These are phyloP conservation scores for Zea luxurians DNA, from an alignment of 176 grass and related monocot genomes.

Conservation along the genomic window DNA sequence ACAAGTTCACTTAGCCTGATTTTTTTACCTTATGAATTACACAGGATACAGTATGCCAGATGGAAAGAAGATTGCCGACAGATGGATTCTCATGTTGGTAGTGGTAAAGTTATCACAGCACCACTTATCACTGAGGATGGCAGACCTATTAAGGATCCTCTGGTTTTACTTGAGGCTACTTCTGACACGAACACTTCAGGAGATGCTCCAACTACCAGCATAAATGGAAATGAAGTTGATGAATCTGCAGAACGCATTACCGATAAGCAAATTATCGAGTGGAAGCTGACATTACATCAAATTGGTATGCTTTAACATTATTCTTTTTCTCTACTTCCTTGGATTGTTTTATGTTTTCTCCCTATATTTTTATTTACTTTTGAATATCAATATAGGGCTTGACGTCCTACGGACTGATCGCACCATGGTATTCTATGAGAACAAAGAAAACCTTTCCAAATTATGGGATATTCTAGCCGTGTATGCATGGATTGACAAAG, in stretches of 20 bases:
- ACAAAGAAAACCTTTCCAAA: conserved; percentile 96
- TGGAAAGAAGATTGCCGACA: conserved; percentile 86
- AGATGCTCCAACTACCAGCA: conserved; percentile 27
- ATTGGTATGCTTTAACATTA: conserved; percentile 59
- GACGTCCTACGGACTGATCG: conserved; percentile 95
- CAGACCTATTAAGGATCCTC: conserved; percentile 79
- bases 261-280: conserved; percentile 87
- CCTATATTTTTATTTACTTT: conserved; percentile 21
- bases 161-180: conserved; percentile 88
- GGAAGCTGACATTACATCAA: conserved; percentile 98
- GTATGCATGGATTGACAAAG: conserved; percentile 99
- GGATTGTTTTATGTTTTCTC: not conserved
- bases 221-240: conserved; percentile 22
- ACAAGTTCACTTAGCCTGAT: conserved; percentile 28
- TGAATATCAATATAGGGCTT: conserved; percentile 62
- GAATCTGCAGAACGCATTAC: conserved; percentile 27
- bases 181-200: conserved; percentile 38
- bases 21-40: not conserved
- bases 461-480: conserved; percentile 97
- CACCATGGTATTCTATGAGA: conserved; percentile 96
- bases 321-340: conserved; percentile 37
- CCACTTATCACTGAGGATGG: conserved; percentile 91
- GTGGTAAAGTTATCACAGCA: conserved; percentile 87
- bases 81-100: conserved; percentile 97
- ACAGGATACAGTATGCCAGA: conserved; percentile 81